phyloP scores from a whole-genome alignment of 495 filamentous ascomycete genomes.

The Aspergillus coremiiformis region DNA sequence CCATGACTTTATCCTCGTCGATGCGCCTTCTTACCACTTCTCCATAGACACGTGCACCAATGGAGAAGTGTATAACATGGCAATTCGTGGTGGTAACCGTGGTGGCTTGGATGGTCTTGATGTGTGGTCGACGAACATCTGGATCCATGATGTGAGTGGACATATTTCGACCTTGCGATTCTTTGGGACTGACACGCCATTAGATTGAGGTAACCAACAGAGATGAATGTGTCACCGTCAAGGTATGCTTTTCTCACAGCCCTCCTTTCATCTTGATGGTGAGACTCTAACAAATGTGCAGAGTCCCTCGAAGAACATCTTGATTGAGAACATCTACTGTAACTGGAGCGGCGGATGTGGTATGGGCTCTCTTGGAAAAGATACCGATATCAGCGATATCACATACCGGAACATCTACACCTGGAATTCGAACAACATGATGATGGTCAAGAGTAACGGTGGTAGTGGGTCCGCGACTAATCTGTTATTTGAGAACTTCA shows the following conservation, averaged over 20 bases:
- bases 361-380: slow-evolving; percentile 40
- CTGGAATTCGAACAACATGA: slow-evolving; percentile 51
- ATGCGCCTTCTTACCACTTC: slow-evolving; percentile 45
- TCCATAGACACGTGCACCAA: slow-evolving; percentile 40
- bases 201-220: slow-evolving; percentile 49
- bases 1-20: slow-evolving; percentile 45
- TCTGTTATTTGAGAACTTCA: slow-evolving; percentile 46
- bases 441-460: slow-evolving; percentile 56
- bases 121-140: slow-evolving; percentile 43
- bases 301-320: slow-evolving; percentile 41
- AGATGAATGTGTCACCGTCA: slow-evolving; percentile 49
- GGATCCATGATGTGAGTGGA: slow-evolving; percentile 42
- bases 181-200: slow-evolving; percentile 9
- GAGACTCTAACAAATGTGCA: slow-evolving; percentile 15
- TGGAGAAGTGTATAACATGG: slow-evolving; percentile 47
- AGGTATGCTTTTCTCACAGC: slow-evolving; percentile 17
- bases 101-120: slow-evolving; percentile 48
- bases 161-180: neutral
- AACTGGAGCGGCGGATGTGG: slow-evolving; percentile 51
- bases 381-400: slow-evolving; percentile 38
- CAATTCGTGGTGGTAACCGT: slow-evolving; percentile 42
- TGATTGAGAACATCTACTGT: slow-evolving; percentile 51
- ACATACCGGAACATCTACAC: slow-evolving; percentile 47
- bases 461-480: slow-evolving; percentile 47
- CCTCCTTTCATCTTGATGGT: too few species aligned